These are phyloP conservation scores for Sugiyamaella castrensis DNA, from an alignment of 1,139 yeast species.

Conservation along the genomic window DNA sequence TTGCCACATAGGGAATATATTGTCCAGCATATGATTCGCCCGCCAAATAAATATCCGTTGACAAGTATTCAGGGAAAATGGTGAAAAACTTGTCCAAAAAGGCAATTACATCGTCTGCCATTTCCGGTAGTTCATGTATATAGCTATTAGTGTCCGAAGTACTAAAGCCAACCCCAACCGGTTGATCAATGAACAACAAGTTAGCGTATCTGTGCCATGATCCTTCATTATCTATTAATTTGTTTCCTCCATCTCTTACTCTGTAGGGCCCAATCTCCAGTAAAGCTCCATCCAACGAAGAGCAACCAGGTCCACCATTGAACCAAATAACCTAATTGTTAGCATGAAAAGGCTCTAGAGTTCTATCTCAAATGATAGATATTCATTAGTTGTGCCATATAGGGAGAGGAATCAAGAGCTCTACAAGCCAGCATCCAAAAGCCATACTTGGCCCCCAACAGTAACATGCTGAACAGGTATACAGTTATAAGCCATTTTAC, in stretches of 20 bases:
- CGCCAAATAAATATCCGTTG: conserved; percentile 69
- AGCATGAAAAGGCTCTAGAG: neutral
- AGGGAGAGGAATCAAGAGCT: too few species aligned
- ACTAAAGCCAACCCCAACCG: conserved; percentile 92
- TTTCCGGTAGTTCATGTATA: conserved; percentile 55
- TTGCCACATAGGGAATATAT: conserved; percentile 84
- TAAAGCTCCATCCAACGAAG: conserved; percentile 95
- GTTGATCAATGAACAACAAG: conserved; percentile 87
- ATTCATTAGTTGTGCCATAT: neutral
- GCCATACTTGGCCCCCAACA: too few species aligned
- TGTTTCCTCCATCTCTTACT: conserved; percentile 46
- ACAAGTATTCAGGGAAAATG: conserved; percentile 68
- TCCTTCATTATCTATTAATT: conserved; percentile 57
- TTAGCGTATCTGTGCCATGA: conserved; percentile 85
- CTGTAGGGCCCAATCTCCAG: conserved; percentile 92
- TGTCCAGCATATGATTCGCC: conserved; percentile 99
- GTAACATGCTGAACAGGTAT: too few species aligned
- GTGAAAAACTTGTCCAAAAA: conserved; percentile 67
- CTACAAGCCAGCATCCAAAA: too few species aligned
- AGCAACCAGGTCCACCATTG: conserved; percentile 88
- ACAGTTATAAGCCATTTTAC: too few species aligned
- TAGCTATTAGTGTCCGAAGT: conserved; percentile 48
- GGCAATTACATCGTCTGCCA: conserved; percentile 55
- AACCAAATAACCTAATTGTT: conserved; percentile 59
- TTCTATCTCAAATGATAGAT: neutral